Evolutionary conservation across 2,329 filamentous ascomycete genomes (phyloP).

Genomic region (Diaporthe vexans): DNA sequence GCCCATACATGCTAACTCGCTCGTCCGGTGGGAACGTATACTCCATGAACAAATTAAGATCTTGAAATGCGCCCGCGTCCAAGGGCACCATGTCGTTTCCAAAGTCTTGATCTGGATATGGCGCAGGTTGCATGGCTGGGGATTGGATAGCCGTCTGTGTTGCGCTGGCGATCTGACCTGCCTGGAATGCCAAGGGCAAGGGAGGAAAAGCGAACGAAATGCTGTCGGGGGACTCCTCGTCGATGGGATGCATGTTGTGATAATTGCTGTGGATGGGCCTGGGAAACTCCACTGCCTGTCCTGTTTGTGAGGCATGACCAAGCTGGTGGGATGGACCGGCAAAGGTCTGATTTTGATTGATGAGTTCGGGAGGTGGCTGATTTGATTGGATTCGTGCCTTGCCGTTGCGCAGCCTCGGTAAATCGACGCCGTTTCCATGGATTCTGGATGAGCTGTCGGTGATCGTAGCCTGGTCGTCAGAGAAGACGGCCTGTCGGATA

Average conservation of each 20-base stretch:
- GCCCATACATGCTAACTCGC: conserved; percentile 10
- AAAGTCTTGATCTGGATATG: background rate
- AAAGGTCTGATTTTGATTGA: background rate
- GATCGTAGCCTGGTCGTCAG: conserved; percentile 47
- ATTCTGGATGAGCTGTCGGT: background rate
- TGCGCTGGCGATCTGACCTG: conserved; percentile 27
- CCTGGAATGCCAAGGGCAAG: conserved; percentile 50
- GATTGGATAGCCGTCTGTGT: background rate
- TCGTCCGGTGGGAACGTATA: background rate
- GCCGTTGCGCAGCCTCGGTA: background rate
- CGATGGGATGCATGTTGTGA: background rate
- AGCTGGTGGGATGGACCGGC: background rate
- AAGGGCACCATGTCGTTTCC: background rate
- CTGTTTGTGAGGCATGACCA: background rate
- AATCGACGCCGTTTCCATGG: background rate
- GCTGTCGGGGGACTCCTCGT: conserved; percentile 46
- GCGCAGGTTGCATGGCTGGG: background rate
- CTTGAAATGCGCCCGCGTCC: background rate
- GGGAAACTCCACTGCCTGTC: too few relatives aligned
- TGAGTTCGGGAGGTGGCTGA: background rate
- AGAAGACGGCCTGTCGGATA: conserved; percentile 52
- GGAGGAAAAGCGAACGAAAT: conserved; percentile 53
- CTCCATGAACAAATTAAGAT: conserved; percentile 9
- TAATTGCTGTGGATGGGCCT: too few relatives aligned
- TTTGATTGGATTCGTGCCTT: background rate